These are phyloP conservation scores for Candida dajiaensis DNA, from an alignment of 805 yeast species.

Conservation along the genomic window DNA sequence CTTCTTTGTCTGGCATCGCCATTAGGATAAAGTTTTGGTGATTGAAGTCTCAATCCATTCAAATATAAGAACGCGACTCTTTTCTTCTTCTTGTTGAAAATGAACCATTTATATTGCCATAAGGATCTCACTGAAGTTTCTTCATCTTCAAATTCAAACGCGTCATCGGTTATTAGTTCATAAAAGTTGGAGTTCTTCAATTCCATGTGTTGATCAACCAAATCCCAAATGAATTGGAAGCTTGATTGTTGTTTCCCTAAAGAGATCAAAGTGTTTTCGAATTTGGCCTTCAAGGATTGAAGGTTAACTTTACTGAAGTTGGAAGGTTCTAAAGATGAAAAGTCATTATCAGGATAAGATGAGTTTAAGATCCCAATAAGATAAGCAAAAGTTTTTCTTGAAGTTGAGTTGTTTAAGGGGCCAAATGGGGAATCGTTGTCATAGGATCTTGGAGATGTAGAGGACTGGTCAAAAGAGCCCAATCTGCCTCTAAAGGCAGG, in stretches of 20 bases:
- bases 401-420: constrained; percentile 77
- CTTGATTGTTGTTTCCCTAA: constrained; percentile 52
- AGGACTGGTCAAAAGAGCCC: neutral
- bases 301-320: constrained; percentile 51
- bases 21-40: constrained; percentile 31
- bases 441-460: constrained; percentile 13
- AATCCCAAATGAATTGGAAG: constrained; percentile 73
- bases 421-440: constrained; percentile 68
- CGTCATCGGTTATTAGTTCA: constrained; percentile 51
- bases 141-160: constrained; percentile 28
- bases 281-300: constrained; percentile 51
- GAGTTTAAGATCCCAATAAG: constrained; percentile 86
- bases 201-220: constrained; percentile 76
- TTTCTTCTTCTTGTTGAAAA: constrained; percentile 85
- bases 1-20: constrained; percentile 20
- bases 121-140: constrained; percentile 21
- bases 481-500: neutral
- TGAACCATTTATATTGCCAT: constrained; percentile 75
- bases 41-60: constrained; percentile 41
- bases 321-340: constrained; percentile 76
- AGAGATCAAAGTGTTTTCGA: constrained; percentile 72
- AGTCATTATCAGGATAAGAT: constrained; percentile 94
- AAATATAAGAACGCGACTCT: constrained; percentile 84
- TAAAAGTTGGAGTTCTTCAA: constrained; percentile 49
- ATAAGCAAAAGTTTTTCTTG: constrained; percentile 86